phyloP scores from a whole-genome alignment of 495 filamentous ascomycete genomes.

The Jackrogersella multiformis region DNA sequence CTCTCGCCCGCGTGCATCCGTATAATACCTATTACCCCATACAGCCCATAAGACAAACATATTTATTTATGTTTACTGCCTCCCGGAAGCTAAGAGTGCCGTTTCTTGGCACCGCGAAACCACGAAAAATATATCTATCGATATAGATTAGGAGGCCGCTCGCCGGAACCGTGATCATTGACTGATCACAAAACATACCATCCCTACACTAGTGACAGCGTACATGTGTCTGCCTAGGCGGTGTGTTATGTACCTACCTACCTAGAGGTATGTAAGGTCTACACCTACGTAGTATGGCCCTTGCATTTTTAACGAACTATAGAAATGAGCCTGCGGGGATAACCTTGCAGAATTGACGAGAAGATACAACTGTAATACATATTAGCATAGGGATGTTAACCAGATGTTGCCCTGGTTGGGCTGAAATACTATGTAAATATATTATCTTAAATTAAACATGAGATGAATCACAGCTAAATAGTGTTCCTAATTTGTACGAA shows the following conservation, averaged over 20 bases:
- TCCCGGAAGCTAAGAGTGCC: slow-evolving; percentile 15
- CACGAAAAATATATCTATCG: slow-evolving; percentile 4
- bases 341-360: background rate
- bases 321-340: background rate
- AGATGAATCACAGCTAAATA: no score
- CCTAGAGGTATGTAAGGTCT: background rate
- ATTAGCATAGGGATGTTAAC: background rate
- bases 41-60: background rate
- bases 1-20: background rate
- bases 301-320: background rate
- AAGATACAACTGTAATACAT: background rate
- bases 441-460: no score
- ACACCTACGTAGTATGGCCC: no score
- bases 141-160: background rate
- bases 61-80: slow-evolving; percentile 25
- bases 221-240: background rate
- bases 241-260: background rate
- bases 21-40: background rate
- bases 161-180: background rate
- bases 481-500: no score
- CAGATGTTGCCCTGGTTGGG: background rate
- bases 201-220: no score
- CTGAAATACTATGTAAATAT: no score
- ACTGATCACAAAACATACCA: no score
- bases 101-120: slow-evolving; percentile 20